Evolutionary conservation across 345 rosid species (phyloP), one percentile per base, ranked within the genome.

Genomic region (Eucalyptus pumila): DNA sequence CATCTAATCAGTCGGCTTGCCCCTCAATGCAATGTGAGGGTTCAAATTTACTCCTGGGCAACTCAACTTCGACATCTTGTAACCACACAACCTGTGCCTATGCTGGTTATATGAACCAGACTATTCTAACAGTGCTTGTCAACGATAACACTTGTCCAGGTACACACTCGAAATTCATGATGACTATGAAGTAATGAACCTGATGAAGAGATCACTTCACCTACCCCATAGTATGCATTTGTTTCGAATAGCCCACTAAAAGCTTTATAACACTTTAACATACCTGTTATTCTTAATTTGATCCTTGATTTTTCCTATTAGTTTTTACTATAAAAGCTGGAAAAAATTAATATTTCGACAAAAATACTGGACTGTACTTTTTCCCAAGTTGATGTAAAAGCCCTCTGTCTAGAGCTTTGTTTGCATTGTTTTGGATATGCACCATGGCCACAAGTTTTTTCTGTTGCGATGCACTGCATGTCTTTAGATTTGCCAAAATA

Each of bases 21-120:
- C 96, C 97, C 30, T 62, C 95, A 9, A 62, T 93, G 95, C 92
- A 19, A 85, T 97, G 99, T 80, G 89, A 45, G 80, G 96, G 91
- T 54, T 88, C 95, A 14, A 89, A 40, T 85, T 87, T 95, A 87
- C 49, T 80, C 51, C 32, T 97, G 16, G 91, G 98, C 87, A 92
- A 93, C 91, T 86, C 95, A 50, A 85, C 95, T 6, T 87, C 11
- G 12, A 54, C 87, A 32, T 69, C 91, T 86, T 97, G 98, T 88
- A 92, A 85, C 87, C 87, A 54, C 80, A 90, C 95, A 30, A 88
- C 94, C 67, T 98, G 99, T 49, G 88, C 94, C 86, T 98, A 98
- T 87, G 94, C 98, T 85, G 99, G 99, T 62, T 96, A 90, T 91
- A 69, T 86, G 21, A 90, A 87, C 89, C 89, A 91, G 88, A 88